Conservation (phyloP, 495 filamentous ascomycete genomes). For the Lasiosphaeria ovina region DNA sequence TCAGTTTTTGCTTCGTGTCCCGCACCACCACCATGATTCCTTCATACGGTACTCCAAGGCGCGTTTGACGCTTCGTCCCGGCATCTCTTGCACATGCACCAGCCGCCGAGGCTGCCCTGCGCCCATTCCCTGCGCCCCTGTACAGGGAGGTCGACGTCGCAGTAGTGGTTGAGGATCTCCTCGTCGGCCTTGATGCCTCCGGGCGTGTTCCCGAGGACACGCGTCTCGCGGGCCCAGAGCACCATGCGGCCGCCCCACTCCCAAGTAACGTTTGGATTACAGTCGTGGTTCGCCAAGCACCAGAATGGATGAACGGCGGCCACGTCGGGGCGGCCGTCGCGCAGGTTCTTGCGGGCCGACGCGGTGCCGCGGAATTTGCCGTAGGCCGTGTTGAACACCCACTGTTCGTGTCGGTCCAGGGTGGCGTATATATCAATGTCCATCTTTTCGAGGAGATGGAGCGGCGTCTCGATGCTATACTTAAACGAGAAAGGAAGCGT, state of each 20-base stretch:
- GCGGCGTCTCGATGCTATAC: conserved; percentile 75
- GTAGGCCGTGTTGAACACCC: conserved; percentile 91
- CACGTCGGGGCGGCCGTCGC: conserved; percentile 74
- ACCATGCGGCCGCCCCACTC: conserved; percentile 87
- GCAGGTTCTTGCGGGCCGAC: conserved; percentile 70
- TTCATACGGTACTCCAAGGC: too few relatives aligned
- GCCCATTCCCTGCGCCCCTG: conserved; percentile 86
- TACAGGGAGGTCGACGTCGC: conserved; percentile 77
- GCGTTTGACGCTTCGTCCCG: conserved; percentile 41
- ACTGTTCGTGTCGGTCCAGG: conserved; percentile 69
- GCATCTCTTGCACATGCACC: conserved; percentile 81
- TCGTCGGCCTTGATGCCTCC: conserved; percentile 70
- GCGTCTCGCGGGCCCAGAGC: conserved; percentile 52
- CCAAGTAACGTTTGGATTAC: conserved; percentile 91
- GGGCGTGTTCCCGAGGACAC: conserved; percentile 34
- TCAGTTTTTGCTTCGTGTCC: too few relatives aligned
- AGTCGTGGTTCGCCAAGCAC: conserved; percentile 83
- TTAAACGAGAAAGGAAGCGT: conserved; percentile 88
- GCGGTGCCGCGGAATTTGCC: conserved; percentile 92
- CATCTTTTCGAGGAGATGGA: conserved; percentile 88
- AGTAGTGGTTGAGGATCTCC: conserved; percentile 92
- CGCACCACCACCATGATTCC: too few relatives aligned
- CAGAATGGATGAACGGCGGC: conserved; percentile 62
- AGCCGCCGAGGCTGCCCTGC: conserved; percentile 75
- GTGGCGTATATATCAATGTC: conserved; percentile 77